Percentiles rank a stretch among this genome's conserved stretches.
phyloP scores from a whole-genome alignment of 2,329 filamentous ascomycete species.

The Pseudogymnoascus sp. region DNA sequence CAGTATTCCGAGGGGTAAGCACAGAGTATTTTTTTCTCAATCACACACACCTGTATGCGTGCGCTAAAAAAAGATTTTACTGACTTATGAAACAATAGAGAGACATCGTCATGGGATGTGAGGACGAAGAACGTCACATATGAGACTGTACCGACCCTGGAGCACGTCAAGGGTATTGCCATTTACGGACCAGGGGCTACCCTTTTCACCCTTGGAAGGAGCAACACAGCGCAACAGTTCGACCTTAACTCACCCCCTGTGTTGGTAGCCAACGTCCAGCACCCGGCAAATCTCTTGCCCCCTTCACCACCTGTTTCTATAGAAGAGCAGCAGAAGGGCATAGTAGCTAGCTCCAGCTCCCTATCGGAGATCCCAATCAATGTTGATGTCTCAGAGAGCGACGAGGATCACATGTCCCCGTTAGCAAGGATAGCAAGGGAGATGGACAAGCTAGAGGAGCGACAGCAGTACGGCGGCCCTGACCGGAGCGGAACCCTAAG shows the following conservation, averaged over 20 bases:
- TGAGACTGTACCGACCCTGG: slow-evolving; percentile 77
- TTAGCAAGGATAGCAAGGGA: slow-evolving; percentile 67
- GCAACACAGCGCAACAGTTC: slow-evolving; percentile 89
- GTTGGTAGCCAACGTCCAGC: slow-evolving; percentile 81
- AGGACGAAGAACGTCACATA: slow-evolving; percentile 94
- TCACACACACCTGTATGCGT: slow-evolving; percentile 32
- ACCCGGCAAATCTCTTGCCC: slow-evolving; percentile 68
- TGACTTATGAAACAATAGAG: slow-evolving; percentile 42
- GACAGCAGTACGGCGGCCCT: slow-evolving; percentile 13
- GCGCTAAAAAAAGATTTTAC: slow-evolving; percentile 38
- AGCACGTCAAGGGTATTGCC: slow-evolving; percentile 71
- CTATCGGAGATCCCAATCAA: slow-evolving; percentile 47
- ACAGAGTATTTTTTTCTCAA: slow-evolving; percentile 10
- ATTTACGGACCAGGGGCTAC: slow-evolving; percentile 86
- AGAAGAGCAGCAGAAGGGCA: slow-evolving; percentile 52
- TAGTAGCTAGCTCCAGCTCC: slow-evolving; percentile 17
- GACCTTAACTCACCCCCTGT: slow-evolving; percentile 75
- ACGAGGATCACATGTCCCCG: slow-evolving; percentile 69
- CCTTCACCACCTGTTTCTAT: slow-evolving; percentile 76
- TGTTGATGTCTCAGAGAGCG: slow-evolving; percentile 59
- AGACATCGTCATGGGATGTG: slow-evolving; percentile 94
- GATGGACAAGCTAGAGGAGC: slow-evolving; percentile 38
- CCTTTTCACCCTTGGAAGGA: slow-evolving; percentile 81
- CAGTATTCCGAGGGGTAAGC: slow-evolving; percentile 86
- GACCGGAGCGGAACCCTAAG: slow-evolving; percentile 25